Percentiles rank a stretch among this genome's conserved stretches.
These are phyloP conservation scores for Atalantia buxifolia DNA, from an alignment of 345 rosid genomes.

Conservation along the genomic window DNA sequence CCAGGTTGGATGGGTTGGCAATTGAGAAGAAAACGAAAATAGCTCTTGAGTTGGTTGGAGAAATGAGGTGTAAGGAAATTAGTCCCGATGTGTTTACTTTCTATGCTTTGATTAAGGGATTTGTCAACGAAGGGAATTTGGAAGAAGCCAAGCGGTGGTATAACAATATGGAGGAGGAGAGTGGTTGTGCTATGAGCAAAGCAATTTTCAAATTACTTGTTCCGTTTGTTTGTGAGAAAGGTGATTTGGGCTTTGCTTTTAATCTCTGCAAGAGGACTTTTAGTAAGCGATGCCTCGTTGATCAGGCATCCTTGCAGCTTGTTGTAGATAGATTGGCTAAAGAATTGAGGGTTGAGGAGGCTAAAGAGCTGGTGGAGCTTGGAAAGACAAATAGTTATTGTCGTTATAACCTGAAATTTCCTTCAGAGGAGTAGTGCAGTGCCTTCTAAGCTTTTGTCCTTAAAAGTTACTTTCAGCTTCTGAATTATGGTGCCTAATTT, in stretches of 20 bases:
- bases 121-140: slow-evolving; percentile 35
- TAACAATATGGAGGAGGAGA: slow-evolving; percentile 37
- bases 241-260: slow-evolving; percentile 48
- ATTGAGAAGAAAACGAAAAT: slow-evolving; percentile 34
- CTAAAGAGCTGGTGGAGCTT: slow-evolving; percentile 50
- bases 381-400: slow-evolving; percentile 38
- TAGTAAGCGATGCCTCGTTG: slow-evolving; percentile 21
- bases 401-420: slow-evolving; percentile 36
- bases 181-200: slow-evolving; percentile 26
- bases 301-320: slow-evolving; percentile 37
- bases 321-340: slow-evolving; percentile 52
- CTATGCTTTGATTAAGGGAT: slow-evolving; percentile 58
- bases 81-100: slow-evolving; percentile 47
- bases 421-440: slow-evolving; percentile 18
- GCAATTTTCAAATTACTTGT: slow-evolving; percentile 39
- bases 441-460: background rate
- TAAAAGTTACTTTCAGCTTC: background rate
- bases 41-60: slow-evolving; percentile 39
- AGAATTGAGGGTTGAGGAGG: slow-evolving; percentile 49
- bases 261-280: slow-evolving; percentile 44
- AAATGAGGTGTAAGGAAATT: slow-evolving; percentile 44
- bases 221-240: slow-evolving; percentile 47
- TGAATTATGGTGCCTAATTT: background rate
- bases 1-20: slow-evolving; percentile 50
- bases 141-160: slow-evolving; percentile 56